Evolutionary conservation across 768 basidiomycete genomes (phyloP).

Genomic region (Pleurotus ostreatus): DNA sequence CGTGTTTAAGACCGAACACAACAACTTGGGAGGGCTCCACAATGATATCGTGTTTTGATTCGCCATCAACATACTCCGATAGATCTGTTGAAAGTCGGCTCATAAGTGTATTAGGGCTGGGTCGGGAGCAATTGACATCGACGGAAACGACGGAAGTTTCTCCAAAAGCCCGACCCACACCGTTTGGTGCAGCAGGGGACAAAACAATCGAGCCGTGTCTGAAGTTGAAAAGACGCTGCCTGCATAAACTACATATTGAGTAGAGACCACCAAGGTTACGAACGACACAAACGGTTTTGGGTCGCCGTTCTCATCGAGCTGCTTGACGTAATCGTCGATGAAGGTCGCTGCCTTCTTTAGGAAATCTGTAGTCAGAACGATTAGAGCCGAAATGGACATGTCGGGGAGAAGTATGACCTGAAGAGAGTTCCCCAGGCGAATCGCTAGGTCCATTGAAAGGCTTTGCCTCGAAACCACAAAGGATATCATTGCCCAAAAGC

Average conservation of each 20-base stretch:
- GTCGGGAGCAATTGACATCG: conserved; percentile 36
- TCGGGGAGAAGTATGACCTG: conserved; percentile 21
- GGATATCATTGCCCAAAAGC: conserved; percentile 47
- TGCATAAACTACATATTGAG: conserved; percentile 8
- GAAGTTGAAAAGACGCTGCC: conserved; percentile 50
- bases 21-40: conserved; percentile 61
- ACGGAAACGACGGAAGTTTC: conserved; percentile 50
- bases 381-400: conserved; percentile 7
- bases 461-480: conserved; percentile 42
- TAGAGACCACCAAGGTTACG: no score
- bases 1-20: conserved; percentile 26
- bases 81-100: conserved; percentile 46
- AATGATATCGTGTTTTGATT: conserved; percentile 51
- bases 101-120: conserved; percentile 52
- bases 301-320: conserved; percentile 26
- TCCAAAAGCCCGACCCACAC: conserved; percentile 14
- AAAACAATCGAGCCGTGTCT: conserved; percentile 34
- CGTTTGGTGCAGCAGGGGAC: not conserved
- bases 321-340: conserved; percentile 40
- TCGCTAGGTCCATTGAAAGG: conserved; percentile 29
- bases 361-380: not conserved
- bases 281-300: no score
- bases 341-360: conserved; percentile 1
- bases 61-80: conserved; percentile 24
- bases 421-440: conserved; percentile 38